Conservation (phyloP, 352 stramenopile species). For the Pythium aphanidermatum region DNA sequence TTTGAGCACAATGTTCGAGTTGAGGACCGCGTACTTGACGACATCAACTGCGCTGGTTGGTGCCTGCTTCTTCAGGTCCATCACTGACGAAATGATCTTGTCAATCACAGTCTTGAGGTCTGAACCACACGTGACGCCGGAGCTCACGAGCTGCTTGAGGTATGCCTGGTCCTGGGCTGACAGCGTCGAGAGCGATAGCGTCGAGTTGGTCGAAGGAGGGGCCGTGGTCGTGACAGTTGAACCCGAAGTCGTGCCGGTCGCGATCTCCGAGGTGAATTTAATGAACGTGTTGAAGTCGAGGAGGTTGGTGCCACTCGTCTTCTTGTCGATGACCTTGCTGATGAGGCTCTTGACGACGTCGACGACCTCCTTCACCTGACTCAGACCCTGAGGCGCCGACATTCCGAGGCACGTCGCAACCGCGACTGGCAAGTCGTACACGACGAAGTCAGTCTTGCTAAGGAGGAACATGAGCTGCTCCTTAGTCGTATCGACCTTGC, state of each 20-base stretch:
- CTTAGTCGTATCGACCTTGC: slow-evolving; percentile 28
- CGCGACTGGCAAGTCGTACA: slow-evolving; percentile 41
- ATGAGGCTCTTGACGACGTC: slow-evolving; percentile 27
- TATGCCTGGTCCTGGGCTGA: slow-evolving; percentile 21
- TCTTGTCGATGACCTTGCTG: slow-evolving; percentile 29
- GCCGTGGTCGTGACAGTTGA: background rate
- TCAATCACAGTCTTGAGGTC: slow-evolving; percentile 42
- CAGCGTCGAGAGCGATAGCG: slow-evolving; percentile 25
- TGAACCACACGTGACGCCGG: slow-evolving; percentile 30
- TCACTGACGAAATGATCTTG: slow-evolving; percentile 35
- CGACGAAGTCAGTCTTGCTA: slow-evolving; percentile 47
- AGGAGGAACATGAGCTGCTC: slow-evolving; percentile 46
- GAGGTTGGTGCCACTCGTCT: slow-evolving; percentile 7
- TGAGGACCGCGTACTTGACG: slow-evolving; percentile 35
- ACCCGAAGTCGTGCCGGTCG: too few species aligned
- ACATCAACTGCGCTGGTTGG: slow-evolving; percentile 25
- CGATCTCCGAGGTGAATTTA: slow-evolving; percentile 4
- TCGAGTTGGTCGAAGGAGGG: slow-evolving; percentile 17
- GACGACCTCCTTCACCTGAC: slow-evolving; percentile 32
- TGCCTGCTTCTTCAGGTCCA: slow-evolving; percentile 26
- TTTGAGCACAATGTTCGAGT: slow-evolving; percentile 33
- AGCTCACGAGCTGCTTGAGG: slow-evolving; percentile 32
- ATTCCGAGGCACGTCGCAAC: slow-evolving; percentile 43
- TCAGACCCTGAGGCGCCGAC: slow-evolving; percentile 18
- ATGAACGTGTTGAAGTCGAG: slow-evolving; percentile 13